Evolutionary conservation across 306 rosid genomes (phyloP), one percentile per base, ranked within the genome.

Genomic region (Biancaea sappan): DNA sequence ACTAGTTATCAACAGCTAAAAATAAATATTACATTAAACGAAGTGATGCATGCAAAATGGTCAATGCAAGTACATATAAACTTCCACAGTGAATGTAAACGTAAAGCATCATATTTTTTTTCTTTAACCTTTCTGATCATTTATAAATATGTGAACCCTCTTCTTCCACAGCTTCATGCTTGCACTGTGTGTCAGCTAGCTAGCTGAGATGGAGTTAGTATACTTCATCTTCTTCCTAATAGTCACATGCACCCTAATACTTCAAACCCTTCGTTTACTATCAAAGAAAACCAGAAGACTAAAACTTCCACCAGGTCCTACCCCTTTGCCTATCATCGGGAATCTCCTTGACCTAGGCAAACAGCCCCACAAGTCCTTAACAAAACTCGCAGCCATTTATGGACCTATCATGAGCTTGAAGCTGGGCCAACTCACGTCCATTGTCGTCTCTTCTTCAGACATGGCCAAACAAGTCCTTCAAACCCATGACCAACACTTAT

Each of bases 221-320:
- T 14, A 43, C 8, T 16, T 16, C 21, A 29, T 58, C 65, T 16
- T 58, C 40, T 5, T 29, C 0, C 22, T 15, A 2, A 21, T 29
- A n/a, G n/a, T n/a, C 2, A 15, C 21, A 12, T 58, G 4, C 34
- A 32, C 24, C 66, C n/a, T n/a, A n/a, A 31, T 79, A n/a, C 8
- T 75, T 73, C 66, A 62, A 75, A 61, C 79, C 35, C 14, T 71
- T 52, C 29, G 50, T 41, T 25, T n/a, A n/a, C n/a, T n/a, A n/a
- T n/a, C 54, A n/a, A n/a, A n/a, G 8, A 73, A 26, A 32, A 29
- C 46, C 7, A 53, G 54, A 12, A 12, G 18, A 58, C 57, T 2
- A 15, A 26, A 9, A 26, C 83, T 79, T 48, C 89, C 85, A 32
- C 87, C 89, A 0, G 87, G 87, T 1, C 87, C 85, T 0, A 65